Base-by-base conservation (phyloP, 805 yeast genomes). In the Teunomyces kruisii region DNA sequence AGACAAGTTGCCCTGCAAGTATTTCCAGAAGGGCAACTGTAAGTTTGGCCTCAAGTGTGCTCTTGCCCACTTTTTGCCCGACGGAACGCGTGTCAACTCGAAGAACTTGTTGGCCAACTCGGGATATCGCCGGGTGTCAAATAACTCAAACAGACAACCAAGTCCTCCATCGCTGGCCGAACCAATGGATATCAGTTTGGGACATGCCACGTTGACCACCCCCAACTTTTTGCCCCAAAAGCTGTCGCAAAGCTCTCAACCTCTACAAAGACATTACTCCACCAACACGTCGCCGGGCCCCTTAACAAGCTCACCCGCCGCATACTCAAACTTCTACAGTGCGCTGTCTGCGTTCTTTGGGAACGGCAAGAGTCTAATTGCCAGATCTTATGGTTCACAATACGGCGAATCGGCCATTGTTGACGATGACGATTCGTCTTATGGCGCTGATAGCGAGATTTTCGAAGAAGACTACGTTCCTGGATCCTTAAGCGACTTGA, bases 21-120 rank as follows among this genome's bases (percentile, higher is more conserved):
- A 91, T 66, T 92, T 88, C 64, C 94, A 86, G 58, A 88, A 88
- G 68, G 98, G 98, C n/a, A 89, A 90, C 60, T 92, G 99, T 67
- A 90, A 90, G 67, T 92, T 92, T 65, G 99, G 99, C 3, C 72
- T 80, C 42, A 91, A 90, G 58, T 92, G 99, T 71, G 98, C 97
- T 1, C 78, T 92, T 57, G 96, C 96, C 6, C 99, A 92, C 67
- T 77, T 87, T 46, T 67, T 87, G 32, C 95, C 96, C 0, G 96
- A 91, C 57, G 96, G 97, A 1, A 78, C 89, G n/a, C 72, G 88
- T 36, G 84, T 87, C 14, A 87, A 86, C 58, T 78, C 80, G 6
- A 65, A 58, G 46, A 45, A 51, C 30, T 36, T 46, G 15, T 16
- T 50, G 29, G 22, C 22, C 19, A 46, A 52, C 27, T 41, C 51